Conservation (phyloP, 2,329 filamentous ascomycete species). For the Harringtonia aguacate region DNA sequence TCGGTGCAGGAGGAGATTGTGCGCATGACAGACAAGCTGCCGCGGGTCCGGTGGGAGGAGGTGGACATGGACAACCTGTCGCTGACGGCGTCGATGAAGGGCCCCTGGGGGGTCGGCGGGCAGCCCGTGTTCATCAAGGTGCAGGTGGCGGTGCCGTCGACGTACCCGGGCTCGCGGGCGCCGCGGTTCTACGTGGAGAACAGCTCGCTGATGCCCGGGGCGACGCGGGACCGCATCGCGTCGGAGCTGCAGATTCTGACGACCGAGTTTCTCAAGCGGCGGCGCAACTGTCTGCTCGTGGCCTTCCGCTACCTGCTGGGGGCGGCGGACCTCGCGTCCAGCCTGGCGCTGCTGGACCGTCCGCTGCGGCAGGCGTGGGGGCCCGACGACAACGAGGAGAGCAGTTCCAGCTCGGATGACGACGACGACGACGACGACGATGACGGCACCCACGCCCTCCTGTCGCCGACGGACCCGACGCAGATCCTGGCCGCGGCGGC, state of each 20-base stretch:
- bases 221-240: conserved; percentile 41
- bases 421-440: background rate
- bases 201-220: conserved; percentile 49
- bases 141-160: conserved; percentile 46
- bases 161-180: conserved; percentile 46
- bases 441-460: conserved; percentile 26
- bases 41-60: conserved; percentile 54
- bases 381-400: conserved; percentile 50
- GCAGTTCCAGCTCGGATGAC: conserved; percentile 21
- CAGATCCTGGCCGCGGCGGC: background rate
- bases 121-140: conserved; percentile 52
- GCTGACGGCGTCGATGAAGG: conserved; percentile 50
- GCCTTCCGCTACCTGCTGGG: conserved; percentile 53
- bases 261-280: conserved; percentile 41
- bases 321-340: conserved; percentile 49
- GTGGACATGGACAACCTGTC: conserved; percentile 52
- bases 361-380: conserved; percentile 34
- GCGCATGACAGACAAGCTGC: conserved; percentile 49
- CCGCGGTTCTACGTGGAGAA: conserved; percentile 52
- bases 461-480: background rate
- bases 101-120: conserved; percentile 49
- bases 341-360: conserved; percentile 47
- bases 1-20: conserved; percentile 55
- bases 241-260: conserved; percentile 47
- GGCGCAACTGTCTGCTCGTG: conserved; percentile 51